Evolutionary conservation across 495 filamentous ascomycete species (phyloP).

Genomic region (Patellaria atrata): DNA sequence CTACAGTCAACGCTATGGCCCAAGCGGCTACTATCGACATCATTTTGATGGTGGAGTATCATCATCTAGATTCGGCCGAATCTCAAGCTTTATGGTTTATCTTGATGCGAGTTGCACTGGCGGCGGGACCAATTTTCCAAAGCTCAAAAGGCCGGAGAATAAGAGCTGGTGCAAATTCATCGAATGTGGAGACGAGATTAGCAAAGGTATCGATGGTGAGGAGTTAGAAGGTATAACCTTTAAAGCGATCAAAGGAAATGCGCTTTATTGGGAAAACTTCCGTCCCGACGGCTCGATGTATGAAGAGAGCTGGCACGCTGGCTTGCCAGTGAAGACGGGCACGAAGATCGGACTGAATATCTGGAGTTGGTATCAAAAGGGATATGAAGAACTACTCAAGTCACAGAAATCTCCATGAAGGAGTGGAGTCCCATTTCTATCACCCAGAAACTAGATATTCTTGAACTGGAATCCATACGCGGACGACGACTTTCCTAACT

Average conservation of each 20-base stretch:
- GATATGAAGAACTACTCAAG: no score
- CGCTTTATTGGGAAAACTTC: slow-evolving; percentile 67
- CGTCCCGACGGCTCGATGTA: slow-evolving; percentile 46
- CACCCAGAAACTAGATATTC: no score
- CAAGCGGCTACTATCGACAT: slow-evolving; percentile 41
- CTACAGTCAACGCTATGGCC: slow-evolving; percentile 45
- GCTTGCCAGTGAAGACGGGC: slow-evolving; percentile 50
- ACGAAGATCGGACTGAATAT: slow-evolving; percentile 74
- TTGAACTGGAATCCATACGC: no score
- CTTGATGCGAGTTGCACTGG: slow-evolving; percentile 37
- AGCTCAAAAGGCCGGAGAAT: slow-evolving; percentile 26
- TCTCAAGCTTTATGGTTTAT: slow-evolving; percentile 44
- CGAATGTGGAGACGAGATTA: slow-evolving; percentile 42
- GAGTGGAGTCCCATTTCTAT: no score
- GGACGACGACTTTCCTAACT: no score
- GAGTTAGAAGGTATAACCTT: slow-evolving; percentile 47
- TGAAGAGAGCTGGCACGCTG: slow-evolving; percentile 53
- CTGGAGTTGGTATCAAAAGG: slow-evolving; percentile 39
- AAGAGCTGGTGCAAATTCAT: slow-evolving; percentile 22
- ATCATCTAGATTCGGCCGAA: slow-evolving; percentile 11
- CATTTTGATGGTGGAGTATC: slow-evolving; percentile 42
- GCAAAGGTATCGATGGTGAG: slow-evolving; percentile 30
- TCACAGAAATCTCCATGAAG: no score
- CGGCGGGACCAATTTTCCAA: slow-evolving; percentile 44
- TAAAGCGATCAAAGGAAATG: slow-evolving; percentile 51